Evolutionary conservation across 371 early-diverging fungal genomes (phyloP).

Genomic region (Mortierella sp.): DNA sequence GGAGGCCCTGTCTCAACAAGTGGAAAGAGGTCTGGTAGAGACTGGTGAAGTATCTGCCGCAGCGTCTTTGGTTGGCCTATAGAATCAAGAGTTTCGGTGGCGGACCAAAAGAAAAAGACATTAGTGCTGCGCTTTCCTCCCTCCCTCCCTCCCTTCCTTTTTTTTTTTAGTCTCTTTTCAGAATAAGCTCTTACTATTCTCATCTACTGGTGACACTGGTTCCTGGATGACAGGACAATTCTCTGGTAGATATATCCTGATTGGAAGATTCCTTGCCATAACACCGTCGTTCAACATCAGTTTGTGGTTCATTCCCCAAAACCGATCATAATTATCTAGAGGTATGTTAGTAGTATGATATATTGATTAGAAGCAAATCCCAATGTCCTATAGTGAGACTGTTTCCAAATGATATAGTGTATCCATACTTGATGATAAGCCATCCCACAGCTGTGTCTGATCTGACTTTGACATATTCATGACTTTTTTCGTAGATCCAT

Average conservation of each 20-base stretch:
- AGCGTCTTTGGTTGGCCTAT: constrained; percentile 42
- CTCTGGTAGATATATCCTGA: constrained; percentile 71
- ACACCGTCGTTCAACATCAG: constrained; percentile 62
- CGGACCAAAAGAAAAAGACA: neutral
- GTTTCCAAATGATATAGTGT: neutral
- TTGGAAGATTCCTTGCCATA: constrained; percentile 62
- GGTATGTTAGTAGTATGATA: neutral
- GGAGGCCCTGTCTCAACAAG: constrained; percentile 44
- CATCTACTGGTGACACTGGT: constrained; percentile 61
- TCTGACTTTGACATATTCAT: constrained; percentile 84
- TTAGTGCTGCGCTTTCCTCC: constrained; percentile 5
- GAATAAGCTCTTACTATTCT: constrained; percentile 46
- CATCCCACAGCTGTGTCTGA: constrained; percentile 78
- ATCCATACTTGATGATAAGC: constrained; percentile 64
- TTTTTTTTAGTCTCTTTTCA: neutral
- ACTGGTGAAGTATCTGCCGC: constrained; percentile 37
- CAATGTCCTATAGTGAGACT: too few species aligned
- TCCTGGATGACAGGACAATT: constrained; percentile 75
- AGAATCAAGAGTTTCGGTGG: neutral
- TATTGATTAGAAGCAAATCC: neutral
- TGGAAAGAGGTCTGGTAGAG: constrained; percentile 49
- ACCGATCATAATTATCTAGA: constrained; percentile 68
- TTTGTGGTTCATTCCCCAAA: constrained; percentile 75
- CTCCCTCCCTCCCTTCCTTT: too few species aligned
- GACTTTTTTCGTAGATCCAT: constrained; percentile 77